Conservation (phyloP, 495 filamentous ascomycete species). For the Achaetomiella virescens region DNA sequence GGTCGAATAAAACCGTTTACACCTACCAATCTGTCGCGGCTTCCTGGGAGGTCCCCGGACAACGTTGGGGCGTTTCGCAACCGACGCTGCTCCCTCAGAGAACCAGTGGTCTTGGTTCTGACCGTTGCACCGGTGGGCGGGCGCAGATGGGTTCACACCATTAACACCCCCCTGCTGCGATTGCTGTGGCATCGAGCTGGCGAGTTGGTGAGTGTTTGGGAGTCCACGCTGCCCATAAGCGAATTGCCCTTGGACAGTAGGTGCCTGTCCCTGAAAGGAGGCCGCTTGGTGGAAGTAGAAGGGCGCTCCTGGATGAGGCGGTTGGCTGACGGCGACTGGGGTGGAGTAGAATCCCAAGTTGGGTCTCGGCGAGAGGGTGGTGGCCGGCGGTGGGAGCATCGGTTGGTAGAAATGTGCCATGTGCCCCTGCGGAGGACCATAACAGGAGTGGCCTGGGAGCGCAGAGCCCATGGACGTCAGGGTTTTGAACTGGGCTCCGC, state of each 20-base stretch:
- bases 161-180: constrained; percentile 12
- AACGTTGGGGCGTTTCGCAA: constrained; percentile 38
- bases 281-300: constrained; percentile 37
- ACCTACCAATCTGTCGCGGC: constrained; percentile 65
- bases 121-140: constrained; percentile 11
- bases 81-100: constrained; percentile 27
- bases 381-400: constrained; percentile 28
- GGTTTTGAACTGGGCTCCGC: constrained; percentile 39
- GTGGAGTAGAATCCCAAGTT: constrained; percentile 35
- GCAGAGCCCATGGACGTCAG: constrained; percentile 21
- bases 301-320: constrained; percentile 23
- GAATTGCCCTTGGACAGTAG: constrained; percentile 25
- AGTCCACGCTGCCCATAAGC: constrained; percentile 27
- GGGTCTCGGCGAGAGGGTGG: constrained; percentile 27
- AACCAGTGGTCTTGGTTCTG: constrained; percentile 2
- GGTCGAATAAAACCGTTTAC: neutral
- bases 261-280: constrained; percentile 27
- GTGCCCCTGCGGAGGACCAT: constrained; percentile 36
- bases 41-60: constrained; percentile 88
- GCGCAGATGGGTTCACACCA: neutral
- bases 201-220: constrained; percentile 4
- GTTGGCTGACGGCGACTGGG: constrained; percentile 33
- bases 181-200: constrained; percentile 9
- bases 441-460: constrained; percentile 34
- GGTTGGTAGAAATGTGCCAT: constrained; percentile 36